Base-by-base conservation (phyloP, 495 filamentous ascomycete genomes). In the Platismatia glauca region DNA sequence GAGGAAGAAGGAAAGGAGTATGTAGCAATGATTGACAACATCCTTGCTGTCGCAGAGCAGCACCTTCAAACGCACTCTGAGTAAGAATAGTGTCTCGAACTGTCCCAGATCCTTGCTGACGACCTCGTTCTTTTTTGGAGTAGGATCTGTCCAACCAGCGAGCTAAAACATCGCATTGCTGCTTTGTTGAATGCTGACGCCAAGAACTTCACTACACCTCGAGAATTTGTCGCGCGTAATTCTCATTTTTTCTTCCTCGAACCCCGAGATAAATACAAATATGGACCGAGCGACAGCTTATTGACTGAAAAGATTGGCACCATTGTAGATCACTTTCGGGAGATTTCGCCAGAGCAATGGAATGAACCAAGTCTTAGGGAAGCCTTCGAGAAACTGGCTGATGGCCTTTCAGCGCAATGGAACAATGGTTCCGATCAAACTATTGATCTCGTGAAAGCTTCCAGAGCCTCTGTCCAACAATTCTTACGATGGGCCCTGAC, bases 401-500 rank as follows among this genome's bases (percentile, higher is more conserved):
- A 31, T 44, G 22, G 1, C 12, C 15, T 56, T 5, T 31, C 13
- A 6, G 43, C 22, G 24, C n/a, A 43, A 44, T 24, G 11, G 24
- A 13, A 13, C n/a, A 13, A n/a, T 18, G 24, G 58, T 16, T 61
- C 37, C 8, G 27, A 24, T 44, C 38, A 71, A 64, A 56, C 4
- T 20, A 4, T 16, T 37, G 55, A 57, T n/a, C 22, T 20, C 3
- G 20, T 8, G 7, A 57, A 41, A 20, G 16, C 67, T 22, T 76
- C 74, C 67, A 78, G 80, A 67, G 78, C 74, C 64, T 71, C 72
- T 53, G 66, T 77, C 8, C 80, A 84, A 67, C 74, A 78, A 48
- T 82, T 86, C 63, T 72, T 91, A 59, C 82, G 90, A 55, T 88
- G 89, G 84, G 85, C 85, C 1, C 57, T 93, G 37, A 70, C 77